A percentile compares a stretch with the other conserved stretches of the same genome.
These are phyloP conservation scores for Paecilomyces niveus DNA, from an alignment of 2,329 filamentous ascomycete species.

Conservation along the genomic window DNA sequence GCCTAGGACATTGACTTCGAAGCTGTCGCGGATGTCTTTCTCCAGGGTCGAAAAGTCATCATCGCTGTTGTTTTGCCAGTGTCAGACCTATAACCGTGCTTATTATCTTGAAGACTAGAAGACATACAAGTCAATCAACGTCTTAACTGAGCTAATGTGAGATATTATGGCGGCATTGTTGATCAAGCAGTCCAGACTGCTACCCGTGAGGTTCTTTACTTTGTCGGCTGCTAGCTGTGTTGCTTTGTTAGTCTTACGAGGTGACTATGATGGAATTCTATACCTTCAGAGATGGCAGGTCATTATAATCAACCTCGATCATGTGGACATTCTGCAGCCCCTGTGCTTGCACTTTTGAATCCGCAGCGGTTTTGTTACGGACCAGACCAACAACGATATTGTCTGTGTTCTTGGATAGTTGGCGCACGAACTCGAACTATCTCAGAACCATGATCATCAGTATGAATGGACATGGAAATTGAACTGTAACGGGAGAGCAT, in stretches of 20 bases:
- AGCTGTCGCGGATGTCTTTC: constrained; percentile 21
- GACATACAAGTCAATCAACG: constrained; percentile 36
- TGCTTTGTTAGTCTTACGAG: background rate
- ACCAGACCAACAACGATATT: constrained; percentile 44
- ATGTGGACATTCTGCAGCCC: constrained; percentile 21
- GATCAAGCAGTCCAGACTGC: constrained; percentile 45
- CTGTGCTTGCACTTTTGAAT: constrained; percentile 38
- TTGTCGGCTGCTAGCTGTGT: constrained; percentile 9
- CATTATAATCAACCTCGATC: constrained; percentile 39
- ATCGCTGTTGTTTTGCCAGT: constrained; percentile 12
- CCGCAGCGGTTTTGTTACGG: constrained; percentile 39
- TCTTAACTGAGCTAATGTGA: constrained; percentile 17
- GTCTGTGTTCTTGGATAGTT: constrained; percentile 37
- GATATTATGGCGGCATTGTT: constrained; percentile 41
- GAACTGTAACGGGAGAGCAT: background rate
- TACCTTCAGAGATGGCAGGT: constrained; percentile 34
- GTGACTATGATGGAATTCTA: background rate
- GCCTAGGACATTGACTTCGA: constrained; percentile 46
- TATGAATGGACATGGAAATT: background rate
- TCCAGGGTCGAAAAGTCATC: constrained; percentile 28
- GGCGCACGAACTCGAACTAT: constrained; percentile 46
- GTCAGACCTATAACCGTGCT: background rate
- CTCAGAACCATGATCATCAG: background rate
- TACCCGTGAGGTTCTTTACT: constrained; percentile 10
- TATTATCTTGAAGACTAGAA: constrained; percentile 3